Conservation (phyloP, 441 rosid species). For the Eugenia klotzschiana region DNA sequence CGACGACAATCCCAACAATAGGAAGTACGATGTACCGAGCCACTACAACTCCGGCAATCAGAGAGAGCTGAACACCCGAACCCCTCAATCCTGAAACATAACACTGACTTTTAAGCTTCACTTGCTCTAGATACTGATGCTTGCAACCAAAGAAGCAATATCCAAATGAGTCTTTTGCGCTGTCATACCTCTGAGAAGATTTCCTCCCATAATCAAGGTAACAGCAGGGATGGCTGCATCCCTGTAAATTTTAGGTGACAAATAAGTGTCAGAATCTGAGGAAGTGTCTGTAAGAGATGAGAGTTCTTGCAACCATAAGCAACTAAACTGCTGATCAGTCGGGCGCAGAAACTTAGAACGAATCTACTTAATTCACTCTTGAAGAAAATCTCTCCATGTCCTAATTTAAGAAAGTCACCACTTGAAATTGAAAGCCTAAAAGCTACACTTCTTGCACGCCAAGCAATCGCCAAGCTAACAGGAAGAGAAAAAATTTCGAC, state of each 20-base stretch:
- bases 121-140: constrained; percentile 1
- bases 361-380: neutral
- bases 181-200: constrained; percentile 44
- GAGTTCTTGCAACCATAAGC: neutral
- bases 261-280: neutral
- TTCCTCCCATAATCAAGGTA: constrained; percentile 64
- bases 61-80: constrained; percentile 25
- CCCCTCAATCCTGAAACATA: neutral
- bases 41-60: constrained; percentile 35
- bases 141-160: neutral
- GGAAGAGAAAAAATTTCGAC: neutral
- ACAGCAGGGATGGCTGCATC: constrained; percentile 64
- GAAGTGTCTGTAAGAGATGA: neutral
- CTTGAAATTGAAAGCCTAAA: neutral
- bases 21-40: constrained; percentile 51
- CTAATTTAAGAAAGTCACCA: neutral
- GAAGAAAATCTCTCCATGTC: neutral
- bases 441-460: neutral
- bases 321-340: neutral
- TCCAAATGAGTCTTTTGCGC: neutral
- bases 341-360: neutral
- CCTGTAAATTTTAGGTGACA: constrained; percentile 16
- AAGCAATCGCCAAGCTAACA: neutral
- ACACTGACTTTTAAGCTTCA: neutral
- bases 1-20: constrained; percentile 35